phyloP scores from a whole-genome alignment of 2,329 filamentous ascomycete genomes.

The Fusarium buharicum region DNA sequence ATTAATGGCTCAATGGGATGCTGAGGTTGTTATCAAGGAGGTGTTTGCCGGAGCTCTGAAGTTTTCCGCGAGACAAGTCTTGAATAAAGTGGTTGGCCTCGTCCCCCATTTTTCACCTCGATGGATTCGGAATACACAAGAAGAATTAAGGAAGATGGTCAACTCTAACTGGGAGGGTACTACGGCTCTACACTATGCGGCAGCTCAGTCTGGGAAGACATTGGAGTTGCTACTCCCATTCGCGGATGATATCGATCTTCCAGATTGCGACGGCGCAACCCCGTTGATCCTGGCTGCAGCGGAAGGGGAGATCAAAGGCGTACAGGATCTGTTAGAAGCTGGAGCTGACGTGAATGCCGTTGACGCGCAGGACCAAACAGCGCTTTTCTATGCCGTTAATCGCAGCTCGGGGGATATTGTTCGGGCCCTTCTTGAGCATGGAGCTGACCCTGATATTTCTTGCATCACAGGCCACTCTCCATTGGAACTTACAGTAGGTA shows the following conservation, averaged over 20 bases:
- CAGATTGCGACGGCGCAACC: slow-evolving; percentile 28
- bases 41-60: slow-evolving; percentile 20
- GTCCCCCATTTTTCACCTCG: slow-evolving; percentile 8
- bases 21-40: slow-evolving; percentile 22
- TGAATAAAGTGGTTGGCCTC: background rate
- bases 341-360: slow-evolving; percentile 25
- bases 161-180: slow-evolving; percentile 33
- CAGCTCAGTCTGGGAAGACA: slow-evolving; percentile 19
- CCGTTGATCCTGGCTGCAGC: slow-evolving; percentile 29
- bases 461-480: slow-evolving; percentile 21
- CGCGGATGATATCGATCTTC: slow-evolving; percentile 21
- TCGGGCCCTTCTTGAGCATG: slow-evolving; percentile 23
- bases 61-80: background rate
- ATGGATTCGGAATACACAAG: background rate
- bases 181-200: slow-evolving; percentile 35
- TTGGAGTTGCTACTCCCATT: slow-evolving; percentile 33
- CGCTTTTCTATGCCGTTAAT: slow-evolving; percentile 28
- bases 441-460: slow-evolving; percentile 27
- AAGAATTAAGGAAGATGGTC: slow-evolving; percentile 20
- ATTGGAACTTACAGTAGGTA: slow-evolving; percentile 19
- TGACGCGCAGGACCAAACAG: slow-evolving; percentile 30
- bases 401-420: slow-evolving; percentile 20
- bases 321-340: slow-evolving; percentile 26
- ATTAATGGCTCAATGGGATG: slow-evolving; percentile 34
- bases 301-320: slow-evolving; percentile 16